These are phyloP conservation scores for Alternaria brassicae DNA, from an alignment of 2,329 filamentous ascomycete species.

Conservation along the genomic window DNA sequence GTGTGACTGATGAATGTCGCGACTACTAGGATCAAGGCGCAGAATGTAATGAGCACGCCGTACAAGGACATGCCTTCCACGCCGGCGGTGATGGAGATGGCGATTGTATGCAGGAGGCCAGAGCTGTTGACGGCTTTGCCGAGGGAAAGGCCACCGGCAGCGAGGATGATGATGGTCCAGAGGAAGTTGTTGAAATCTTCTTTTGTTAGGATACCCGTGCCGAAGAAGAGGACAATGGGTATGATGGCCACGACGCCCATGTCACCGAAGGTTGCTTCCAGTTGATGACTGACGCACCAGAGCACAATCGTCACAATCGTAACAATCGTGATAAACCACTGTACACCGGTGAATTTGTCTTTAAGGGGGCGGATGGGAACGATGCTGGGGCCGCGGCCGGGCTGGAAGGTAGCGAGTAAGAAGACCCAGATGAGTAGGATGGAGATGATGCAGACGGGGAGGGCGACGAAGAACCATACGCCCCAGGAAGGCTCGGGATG, in stretches of 20 bases:
- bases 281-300: conserved; percentile 91
- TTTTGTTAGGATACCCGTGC: conserved; percentile 93
- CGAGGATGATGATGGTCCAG: conserved; percentile 99
- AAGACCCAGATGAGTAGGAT: conserved; percentile 89
- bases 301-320: conserved; percentile 85
- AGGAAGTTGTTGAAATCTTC: conserved; percentile 99
- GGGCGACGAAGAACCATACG: conserved; percentile 94
- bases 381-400: conserved; percentile 84
- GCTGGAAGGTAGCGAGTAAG: conserved; percentile 83
- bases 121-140: conserved; percentile 95
- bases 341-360: conserved; percentile 84
- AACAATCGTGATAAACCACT: conserved; percentile 89
- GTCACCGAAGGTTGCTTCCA: conserved; percentile 88
- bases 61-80: conserved; percentile 86
- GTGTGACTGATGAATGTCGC: conserved; percentile 99
- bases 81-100: conserved; percentile 72
- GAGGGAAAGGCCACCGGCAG: conserved; percentile 88
- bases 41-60: conserved; percentile 84
- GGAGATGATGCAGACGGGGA: conserved; percentile 90
- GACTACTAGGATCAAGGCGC: conserved; percentile 82
- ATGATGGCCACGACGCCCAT: conserved; percentile 99
- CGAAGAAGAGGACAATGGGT: conserved; percentile 94
- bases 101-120: conserved; percentile 88
- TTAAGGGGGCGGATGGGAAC: conserved; percentile 89
- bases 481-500: conserved; percentile 88